A percentile compares a stretch with the other conserved stretches of the same genome.
These are phyloP conservation scores for Sphenostylis stenocarpa DNA, from an alignment of 306 rosid genomes.

Conservation along the genomic window DNA sequence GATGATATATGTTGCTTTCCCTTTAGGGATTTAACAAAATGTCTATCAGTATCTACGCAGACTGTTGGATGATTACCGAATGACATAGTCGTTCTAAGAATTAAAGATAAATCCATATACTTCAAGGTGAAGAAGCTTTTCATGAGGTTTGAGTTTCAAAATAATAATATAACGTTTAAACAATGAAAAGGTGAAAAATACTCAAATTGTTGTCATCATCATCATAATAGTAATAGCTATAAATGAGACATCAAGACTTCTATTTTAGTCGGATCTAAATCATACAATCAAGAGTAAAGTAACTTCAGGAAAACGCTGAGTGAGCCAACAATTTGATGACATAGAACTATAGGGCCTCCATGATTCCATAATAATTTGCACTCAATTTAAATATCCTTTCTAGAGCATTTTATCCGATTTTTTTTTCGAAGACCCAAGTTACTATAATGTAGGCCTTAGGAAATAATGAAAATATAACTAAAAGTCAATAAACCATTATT, in stretches of 20 bases:
- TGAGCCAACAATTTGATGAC: background rate
- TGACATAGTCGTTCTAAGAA: background rate
- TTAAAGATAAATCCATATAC: background rate
- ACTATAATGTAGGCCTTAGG: background rate
- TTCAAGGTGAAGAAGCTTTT: background rate
- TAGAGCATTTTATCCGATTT: background rate
- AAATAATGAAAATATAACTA: background rate
- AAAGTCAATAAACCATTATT: background rate
- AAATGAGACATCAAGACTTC: background rate
- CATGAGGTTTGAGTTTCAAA: background rate
- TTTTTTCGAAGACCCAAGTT: background rate
- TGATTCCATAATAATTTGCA: background rate
- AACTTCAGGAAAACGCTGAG: background rate
- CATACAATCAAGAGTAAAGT: background rate
- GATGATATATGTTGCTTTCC: background rate
- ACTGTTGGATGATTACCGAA: background rate
- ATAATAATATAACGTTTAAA: background rate
- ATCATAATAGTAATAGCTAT: background rate
- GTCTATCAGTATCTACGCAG: conserved; percentile 1
- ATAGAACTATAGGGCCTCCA: background rate
- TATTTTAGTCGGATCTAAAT: background rate
- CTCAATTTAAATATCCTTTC: background rate
- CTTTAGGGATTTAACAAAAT: background rate
- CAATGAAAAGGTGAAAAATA: background rate
- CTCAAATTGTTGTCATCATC: background rate